phyloP scores from a whole-genome alignment of 768 basidiomycete species.

The Cystobasidium onofrii region DNA sequence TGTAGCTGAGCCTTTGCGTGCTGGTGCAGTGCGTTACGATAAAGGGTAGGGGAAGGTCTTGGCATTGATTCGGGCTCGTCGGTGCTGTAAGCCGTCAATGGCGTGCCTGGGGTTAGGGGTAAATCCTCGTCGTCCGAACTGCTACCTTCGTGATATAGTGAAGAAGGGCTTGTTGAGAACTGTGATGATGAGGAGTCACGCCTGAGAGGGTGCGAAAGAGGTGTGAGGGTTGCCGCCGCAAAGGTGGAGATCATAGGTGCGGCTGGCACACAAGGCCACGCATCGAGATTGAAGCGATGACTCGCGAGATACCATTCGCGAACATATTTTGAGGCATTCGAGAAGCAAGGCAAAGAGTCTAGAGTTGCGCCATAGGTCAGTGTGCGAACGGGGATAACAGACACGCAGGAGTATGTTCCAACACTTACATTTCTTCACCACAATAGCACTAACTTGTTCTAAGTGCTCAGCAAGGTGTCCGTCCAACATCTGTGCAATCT shows the following conservation, averaged over 20 bases:
- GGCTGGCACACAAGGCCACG: neutral
- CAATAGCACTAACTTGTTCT: conserved; percentile 83
- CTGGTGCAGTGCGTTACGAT: conserved; percentile 2
- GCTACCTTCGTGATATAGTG: neutral
- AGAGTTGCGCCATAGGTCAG: neutral
- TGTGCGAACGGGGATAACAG: neutral
- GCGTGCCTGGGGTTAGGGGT: conserved; percentile 19
- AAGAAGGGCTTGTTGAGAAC: conserved; percentile 13
- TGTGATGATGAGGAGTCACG: conserved; percentile 20
- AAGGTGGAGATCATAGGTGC: neutral
- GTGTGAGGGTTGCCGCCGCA: conserved; percentile 16
- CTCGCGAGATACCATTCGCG: conserved; percentile 90
- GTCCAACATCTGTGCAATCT: conserved; percentile 79
- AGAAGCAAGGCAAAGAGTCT: conserved; percentile 88
- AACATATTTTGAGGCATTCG: conserved; percentile 85
- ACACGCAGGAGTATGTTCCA: neutral
- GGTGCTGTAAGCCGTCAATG: conserved; percentile 20
- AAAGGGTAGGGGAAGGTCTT: neutral
- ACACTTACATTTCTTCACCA: conserved; percentile 71
- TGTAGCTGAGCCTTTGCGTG: neutral
- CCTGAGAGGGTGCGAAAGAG: conserved; percentile 1
- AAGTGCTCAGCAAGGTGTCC: conserved; percentile 72
- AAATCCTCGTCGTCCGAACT: conserved; percentile 29
- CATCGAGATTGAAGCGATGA: conserved; percentile 49
- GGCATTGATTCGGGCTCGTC: conserved; percentile 6